Evolutionary conservation across 169 alveolate species (phyloP).

Genomic region (Cryptosporidium ubiquitum): DNA sequence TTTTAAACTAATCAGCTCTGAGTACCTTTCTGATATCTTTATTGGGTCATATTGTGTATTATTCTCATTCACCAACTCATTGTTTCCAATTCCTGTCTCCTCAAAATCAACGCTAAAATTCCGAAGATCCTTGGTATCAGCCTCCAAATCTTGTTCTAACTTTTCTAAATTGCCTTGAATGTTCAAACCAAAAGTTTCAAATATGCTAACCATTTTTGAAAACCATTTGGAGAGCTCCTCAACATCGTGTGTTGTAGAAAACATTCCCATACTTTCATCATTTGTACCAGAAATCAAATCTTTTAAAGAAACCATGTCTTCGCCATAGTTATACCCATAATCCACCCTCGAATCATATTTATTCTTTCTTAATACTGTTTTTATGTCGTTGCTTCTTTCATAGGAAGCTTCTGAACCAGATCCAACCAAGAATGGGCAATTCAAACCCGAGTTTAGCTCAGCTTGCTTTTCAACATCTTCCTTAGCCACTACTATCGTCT

Average conservation of each 20-base stretch:
- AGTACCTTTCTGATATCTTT: slow-evolving; percentile 8
- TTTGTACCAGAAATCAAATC: background rate
- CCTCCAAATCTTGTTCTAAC: slow-evolving; percentile 27
- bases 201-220: background rate
- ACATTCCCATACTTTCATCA: background rate
- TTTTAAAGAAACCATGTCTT: background rate
- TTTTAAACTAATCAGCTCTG: slow-evolving; percentile 1
- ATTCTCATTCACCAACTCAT: background rate
- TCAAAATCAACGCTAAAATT: background rate
- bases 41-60: background rate
- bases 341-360: background rate
- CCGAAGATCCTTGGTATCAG: background rate
- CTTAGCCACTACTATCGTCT: background rate
- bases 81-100: background rate
- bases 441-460: background rate
- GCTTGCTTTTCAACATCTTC: background rate
- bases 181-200: slow-evolving; percentile 45
- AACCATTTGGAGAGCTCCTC: slow-evolving; percentile 44
- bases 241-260: background rate
- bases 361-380: background rate
- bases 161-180: slow-evolving; percentile 44
- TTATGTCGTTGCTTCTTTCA: slow-evolving; percentile 19
- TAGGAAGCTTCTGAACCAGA: slow-evolving; percentile 69
- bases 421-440: slow-evolving; percentile 64
- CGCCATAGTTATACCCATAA: background rate